Conservation (phyloP, 1,284 basidiomycete genomes). For the Calocybe gambosa region DNA sequence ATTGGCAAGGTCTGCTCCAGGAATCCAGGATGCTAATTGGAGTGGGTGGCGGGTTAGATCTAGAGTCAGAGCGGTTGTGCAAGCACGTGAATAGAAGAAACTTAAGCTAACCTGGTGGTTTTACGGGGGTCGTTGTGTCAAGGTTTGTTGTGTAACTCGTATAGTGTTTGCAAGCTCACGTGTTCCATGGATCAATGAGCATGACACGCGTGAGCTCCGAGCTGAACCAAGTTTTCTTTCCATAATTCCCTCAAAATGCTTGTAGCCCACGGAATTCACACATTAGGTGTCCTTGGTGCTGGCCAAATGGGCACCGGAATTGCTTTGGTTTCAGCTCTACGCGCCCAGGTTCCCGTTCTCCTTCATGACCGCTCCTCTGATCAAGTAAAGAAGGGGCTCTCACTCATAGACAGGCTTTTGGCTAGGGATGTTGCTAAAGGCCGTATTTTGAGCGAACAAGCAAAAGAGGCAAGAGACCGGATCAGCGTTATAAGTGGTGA, state of each 20-base stretch:
- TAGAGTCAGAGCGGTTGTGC: too few species aligned
- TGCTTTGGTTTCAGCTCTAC: slow-evolving; percentile 76
- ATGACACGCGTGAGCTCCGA: not conserved
- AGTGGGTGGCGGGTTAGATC: too few species aligned
- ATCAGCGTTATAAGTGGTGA: slow-evolving; percentile 47
- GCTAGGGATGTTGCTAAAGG: slow-evolving; percentile 87
- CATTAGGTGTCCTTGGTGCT: slow-evolving; percentile 70
- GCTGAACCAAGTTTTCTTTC: not conserved
- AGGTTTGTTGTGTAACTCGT: too few species aligned
- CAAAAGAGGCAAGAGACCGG: slow-evolving; percentile 66
- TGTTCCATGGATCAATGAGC: too few species aligned
- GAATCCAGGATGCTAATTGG: too few species aligned
- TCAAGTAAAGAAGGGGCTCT: slow-evolving; percentile 66
- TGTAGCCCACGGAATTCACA: slow-evolving; percentile 61
- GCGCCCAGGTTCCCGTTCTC: slow-evolving; percentile 72
- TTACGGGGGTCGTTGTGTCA: too few species aligned
- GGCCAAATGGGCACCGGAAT: slow-evolving; percentile 90
- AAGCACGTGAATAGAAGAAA: too few species aligned
- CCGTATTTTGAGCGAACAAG: slow-evolving; percentile 67
- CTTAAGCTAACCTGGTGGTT: too few species aligned
- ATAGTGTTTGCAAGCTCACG: too few species aligned
- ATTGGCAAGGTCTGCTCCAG: too few species aligned
- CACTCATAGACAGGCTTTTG: slow-evolving; percentile 75
- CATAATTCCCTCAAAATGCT: slow-evolving; percentile 19
- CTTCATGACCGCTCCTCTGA: slow-evolving; percentile 63